Base-by-base conservation (phyloP, 495 filamentous ascomycete species). In the Aeminium ludgeri region DNA sequence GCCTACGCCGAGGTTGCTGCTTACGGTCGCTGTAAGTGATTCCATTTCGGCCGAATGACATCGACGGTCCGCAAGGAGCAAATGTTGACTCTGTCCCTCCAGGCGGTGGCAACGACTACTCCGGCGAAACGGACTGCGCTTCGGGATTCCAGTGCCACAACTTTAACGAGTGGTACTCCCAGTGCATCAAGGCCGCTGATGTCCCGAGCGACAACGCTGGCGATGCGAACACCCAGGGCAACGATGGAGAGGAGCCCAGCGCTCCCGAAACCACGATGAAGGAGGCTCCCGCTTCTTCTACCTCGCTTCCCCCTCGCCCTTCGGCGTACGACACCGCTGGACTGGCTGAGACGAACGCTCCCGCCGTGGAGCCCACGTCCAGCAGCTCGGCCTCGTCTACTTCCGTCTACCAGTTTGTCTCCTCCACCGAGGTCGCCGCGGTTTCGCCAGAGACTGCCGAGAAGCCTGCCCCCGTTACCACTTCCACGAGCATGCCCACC, bases 1-100 rank as follows among this genome's bases (percentile, higher is more conserved):
- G 49, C 40, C 19, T 11, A n/a, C 23, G 48, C 48, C 28, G 32
- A 41, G 34, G 36, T 49, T n/a, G 11, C 40, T 17, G 46, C 38
- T 10, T 52, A 46, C 29, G 46, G 34, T 11, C 49, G 48, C 33
- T 51, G 48, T 43, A 23, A n/a, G n/a, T n/a, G n/a, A n/a, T n/a
- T n/a, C n/a, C n/a, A n/a, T n/a, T n/a, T n/a, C n/a, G n/a, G n/a
- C n/a, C n/a, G n/a, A n/a, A n/a, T n/a, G n/a, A n/a, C 31, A 35
- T 8, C 29, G 7, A 10, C 12, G 5, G 12, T 10, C 19, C 20
- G 16, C 17, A 36, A 33, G 8, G 7, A 8, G 13, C 13, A 23
- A 37, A 12, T 6, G 16, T 32, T 10, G 10, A 3, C 18, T 23
- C 16, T 4, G 6, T 3, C 7, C 18, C 2, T 36, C 10, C 27